Percentiles rank a stretch among this genome's conserved stretches.
phyloP scores from a whole-genome alignment of 306 rosid genomes.

The Herpetospermum pedunculosum region DNA sequence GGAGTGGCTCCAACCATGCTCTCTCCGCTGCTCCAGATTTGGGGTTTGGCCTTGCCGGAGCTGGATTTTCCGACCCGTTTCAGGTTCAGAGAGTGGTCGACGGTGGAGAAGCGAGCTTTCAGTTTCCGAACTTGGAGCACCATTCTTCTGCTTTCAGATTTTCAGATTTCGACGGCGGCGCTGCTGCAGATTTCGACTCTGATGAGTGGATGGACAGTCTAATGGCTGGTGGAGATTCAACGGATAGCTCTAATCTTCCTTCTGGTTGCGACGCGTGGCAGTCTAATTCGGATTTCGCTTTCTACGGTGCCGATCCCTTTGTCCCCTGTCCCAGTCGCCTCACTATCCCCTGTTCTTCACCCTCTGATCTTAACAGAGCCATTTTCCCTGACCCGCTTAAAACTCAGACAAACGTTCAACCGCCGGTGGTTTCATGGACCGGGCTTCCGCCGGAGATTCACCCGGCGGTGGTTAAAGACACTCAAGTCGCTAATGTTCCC shows the following conservation, averaged over 20 bases:
- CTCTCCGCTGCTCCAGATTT: constrained; percentile 20
- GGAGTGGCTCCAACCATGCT: constrained; percentile 27
- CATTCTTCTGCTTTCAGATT: constrained; percentile 48
- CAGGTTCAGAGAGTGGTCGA: constrained; percentile 49
- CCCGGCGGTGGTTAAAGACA: constrained; percentile 17
- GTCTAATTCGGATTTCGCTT: constrained; percentile 35
- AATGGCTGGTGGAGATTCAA: constrained; percentile 64
- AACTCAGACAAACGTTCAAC: constrained; percentile 12
- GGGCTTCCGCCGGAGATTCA: constrained; percentile 22
- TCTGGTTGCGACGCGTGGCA: constrained; percentile 57
- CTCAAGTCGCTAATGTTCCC: constrained; percentile 13
- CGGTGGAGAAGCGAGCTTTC: constrained; percentile 40
- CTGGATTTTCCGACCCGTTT: constrained; percentile 62
- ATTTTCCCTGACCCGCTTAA: constrained; percentile 37
- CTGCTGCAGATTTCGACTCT: constrained; percentile 62
- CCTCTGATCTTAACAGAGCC: constrained; percentile 61
- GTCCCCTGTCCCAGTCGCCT: constrained; percentile 46
- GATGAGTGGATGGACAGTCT: constrained; percentile 96
- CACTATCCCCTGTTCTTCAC: constrained; percentile 30
- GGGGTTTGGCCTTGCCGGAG: constrained; percentile 33
- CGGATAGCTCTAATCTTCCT: constrained; percentile 61
- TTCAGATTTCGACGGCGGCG: constrained; percentile 39
- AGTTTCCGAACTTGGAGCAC: constrained; percentile 53
- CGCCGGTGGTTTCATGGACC: constrained; percentile 29
- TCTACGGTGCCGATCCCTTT: constrained; percentile 43